Base-by-base conservation (phyloP, 495 filamentous ascomycete species). In the Hypoxylon crocopeplum region DNA sequence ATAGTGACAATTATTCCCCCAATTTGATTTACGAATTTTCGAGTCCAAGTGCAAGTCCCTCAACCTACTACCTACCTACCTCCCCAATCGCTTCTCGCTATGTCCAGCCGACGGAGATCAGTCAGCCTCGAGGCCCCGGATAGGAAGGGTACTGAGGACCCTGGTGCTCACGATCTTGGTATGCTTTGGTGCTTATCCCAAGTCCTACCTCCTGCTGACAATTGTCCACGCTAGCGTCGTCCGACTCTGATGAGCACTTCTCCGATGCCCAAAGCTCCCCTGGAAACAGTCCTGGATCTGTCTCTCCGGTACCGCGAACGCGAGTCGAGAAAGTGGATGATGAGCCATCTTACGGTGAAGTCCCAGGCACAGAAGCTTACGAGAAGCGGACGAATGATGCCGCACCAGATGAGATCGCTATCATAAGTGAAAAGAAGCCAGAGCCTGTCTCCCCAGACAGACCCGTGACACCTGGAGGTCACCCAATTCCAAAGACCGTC, bases 211-310 rank as follows among this genome's bases (percentile, higher is more conserved):
- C 38, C 17, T 11, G 36, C 44, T 61, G 56, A 68, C 50, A 20
- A 54, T 44, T 39, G 22, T 8, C 16, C 24, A 25, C 40, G 37
- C 36, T 54, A 83, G 84, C 81, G 71, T 81, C 77, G 40, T 89
- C 88, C 15, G 87, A 87, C 51, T 89, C 86, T 37, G 91, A 95
- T 21, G 92, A 97, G 44, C 90, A 96, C 73, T 97, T 92, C 72
- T 92, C 92, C 42, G 92, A 96, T 79, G 92, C 92, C 56, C 88
- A 85, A 51, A 89, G 93, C 72, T 89, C 84, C 56, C 77, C 73
- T 47, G 68, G 62, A 81, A 82, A 44, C 83, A 68, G 56, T 32
- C 82, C 46, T 76, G 79, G 57, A 79, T 79, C 51, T 74, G 78
- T 66, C 44, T 81, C 78, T 11, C 85, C 89, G 24, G 86, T 96